Evolutionary conservation across 768 basidiomycete genomes (phyloP).

Genomic region (Boletus rufocinnamomeus): DNA sequence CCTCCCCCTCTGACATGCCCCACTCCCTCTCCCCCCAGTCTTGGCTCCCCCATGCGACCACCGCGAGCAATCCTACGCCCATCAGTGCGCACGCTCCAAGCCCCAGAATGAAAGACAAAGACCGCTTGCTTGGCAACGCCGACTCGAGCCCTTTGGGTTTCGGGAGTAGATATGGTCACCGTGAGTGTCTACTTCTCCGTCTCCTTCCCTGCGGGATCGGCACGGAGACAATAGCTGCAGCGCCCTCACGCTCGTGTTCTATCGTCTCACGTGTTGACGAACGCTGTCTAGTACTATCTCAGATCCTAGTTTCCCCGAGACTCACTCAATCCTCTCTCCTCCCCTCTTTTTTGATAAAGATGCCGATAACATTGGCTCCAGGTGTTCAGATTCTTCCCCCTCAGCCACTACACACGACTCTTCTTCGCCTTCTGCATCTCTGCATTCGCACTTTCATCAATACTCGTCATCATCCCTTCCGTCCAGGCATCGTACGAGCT

Average conservation of each 20-base stretch:
- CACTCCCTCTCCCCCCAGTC: slow-evolving; percentile 16
- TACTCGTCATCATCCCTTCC: slow-evolving; percentile 8
- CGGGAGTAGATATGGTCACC: slow-evolving; percentile 8
- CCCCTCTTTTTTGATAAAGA: slow-evolving; percentile 12
- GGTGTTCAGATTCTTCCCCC: slow-evolving; percentile 17
- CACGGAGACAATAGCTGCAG: not conserved
- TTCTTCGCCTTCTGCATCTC: slow-evolving; percentile 9
- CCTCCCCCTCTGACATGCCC: slow-evolving; percentile 19
- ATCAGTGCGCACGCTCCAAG: not conserved
- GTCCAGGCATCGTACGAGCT: slow-evolving; percentile 44
- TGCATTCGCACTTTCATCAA: slow-evolving; percentile 8
- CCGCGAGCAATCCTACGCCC: not conserved
- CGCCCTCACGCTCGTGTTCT: not conserved
- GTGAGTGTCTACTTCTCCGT: slow-evolving; percentile 17
- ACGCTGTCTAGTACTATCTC: slow-evolving; percentile 1
- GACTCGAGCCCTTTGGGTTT: slow-evolving; percentile 10
- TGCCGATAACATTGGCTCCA: slow-evolving; percentile 17
- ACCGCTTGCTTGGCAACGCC: slow-evolving; percentile 10
- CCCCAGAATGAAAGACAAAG: slow-evolving; percentile 21
- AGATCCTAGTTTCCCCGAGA: slow-evolving; percentile 1
- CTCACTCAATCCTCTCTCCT: slow-evolving; percentile 11
- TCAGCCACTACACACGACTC: slow-evolving; percentile 15
- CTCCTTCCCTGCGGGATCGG: slow-evolving; percentile 6
- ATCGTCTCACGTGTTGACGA: slow-evolving; percentile 5
- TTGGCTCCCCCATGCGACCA: slow-evolving; percentile 19